A percentile compares a stretch with the other conserved stretches of the same genome.
Conservation (phyloP, 306 rosid genomes). For the Prunus fruticosa region DNA sequence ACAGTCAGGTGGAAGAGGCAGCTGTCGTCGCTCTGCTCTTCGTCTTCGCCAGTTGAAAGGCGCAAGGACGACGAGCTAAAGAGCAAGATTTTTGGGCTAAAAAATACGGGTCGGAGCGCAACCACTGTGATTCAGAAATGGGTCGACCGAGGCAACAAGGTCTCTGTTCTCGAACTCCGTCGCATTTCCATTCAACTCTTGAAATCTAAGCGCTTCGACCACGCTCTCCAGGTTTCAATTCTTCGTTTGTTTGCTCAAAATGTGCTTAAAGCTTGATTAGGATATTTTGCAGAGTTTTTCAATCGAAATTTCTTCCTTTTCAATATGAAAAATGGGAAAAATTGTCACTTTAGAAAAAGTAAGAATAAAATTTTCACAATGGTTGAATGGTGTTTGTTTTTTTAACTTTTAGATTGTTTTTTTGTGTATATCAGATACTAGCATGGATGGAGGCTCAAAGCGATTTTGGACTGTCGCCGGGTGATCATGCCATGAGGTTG, state of each 20-base stretch:
- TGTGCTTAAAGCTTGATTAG: not conserved
- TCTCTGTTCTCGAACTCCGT: slow-evolving; percentile 54
- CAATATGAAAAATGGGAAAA: not conserved
- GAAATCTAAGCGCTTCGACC: slow-evolving; percentile 50
- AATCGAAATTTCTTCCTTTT: not conserved
- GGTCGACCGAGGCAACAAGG: slow-evolving; percentile 32
- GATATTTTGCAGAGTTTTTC: not conserved
- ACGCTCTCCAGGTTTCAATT: slow-evolving; percentile 60
- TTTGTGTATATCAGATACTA: slow-evolving; percentile 41
- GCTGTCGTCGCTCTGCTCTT: slow-evolving; percentile 3
- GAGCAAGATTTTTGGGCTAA: slow-evolving; percentile 36
- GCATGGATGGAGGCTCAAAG: slow-evolving; percentile 59
- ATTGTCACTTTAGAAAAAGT: not conserved
- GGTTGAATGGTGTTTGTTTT: not conserved
- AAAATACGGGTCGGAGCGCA: slow-evolving; percentile 21
- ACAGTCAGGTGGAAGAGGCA: slow-evolving; percentile 3
- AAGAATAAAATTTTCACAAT: not conserved
- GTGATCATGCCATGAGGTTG: slow-evolving; percentile 55
- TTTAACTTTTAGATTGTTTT: not conserved
- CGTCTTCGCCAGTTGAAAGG: slow-evolving; percentile 9
- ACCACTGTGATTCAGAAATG: slow-evolving; percentile 44
- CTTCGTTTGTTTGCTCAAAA: not conserved
- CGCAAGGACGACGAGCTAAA: slow-evolving; percentile 22
- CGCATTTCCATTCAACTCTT: slow-evolving; percentile 35
- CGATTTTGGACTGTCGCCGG: slow-evolving; percentile 29